These are phyloP conservation scores for Selenicereus undatus DNA, from an alignment of 148 eudicot species.

Conservation along the genomic window DNA sequence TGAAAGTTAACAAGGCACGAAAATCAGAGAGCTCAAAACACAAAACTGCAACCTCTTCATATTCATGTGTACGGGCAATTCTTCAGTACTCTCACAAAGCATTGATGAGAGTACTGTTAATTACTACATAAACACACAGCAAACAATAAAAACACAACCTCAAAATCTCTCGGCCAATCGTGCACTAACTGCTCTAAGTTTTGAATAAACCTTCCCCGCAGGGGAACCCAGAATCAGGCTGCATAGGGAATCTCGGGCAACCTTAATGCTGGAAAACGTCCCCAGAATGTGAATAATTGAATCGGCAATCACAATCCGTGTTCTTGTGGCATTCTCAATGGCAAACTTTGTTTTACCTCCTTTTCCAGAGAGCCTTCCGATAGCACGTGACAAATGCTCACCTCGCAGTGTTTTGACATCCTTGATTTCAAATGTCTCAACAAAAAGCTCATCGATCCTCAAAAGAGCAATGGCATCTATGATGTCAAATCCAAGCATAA, in stretches of 20 bases:
- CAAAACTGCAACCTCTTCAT: slow-evolving; percentile 3
- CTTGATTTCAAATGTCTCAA: slow-evolving; percentile 73
- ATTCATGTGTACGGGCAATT: neutral
- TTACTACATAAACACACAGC: neutral
- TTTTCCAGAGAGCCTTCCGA: slow-evolving; percentile 81
- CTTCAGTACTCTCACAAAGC: neutral
- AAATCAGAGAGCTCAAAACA: neutral
- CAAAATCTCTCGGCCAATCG: slow-evolving; percentile 75
- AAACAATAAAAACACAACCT: slow-evolving; percentile 5
- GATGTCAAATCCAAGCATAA: slow-evolving; percentile 81
- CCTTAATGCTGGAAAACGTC: slow-evolving; percentile 57
- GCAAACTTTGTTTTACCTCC: slow-evolving; percentile 90
- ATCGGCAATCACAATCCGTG: slow-evolving; percentile 81
- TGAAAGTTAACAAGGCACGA: neutral
- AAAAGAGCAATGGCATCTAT: slow-evolving; percentile 61
- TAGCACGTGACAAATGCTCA: slow-evolving; percentile 80
- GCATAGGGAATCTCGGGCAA: slow-evolving; percentile 73
- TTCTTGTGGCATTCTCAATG: slow-evolving; percentile 78
- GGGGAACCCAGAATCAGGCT: slow-evolving; percentile 86
- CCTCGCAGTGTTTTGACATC: slow-evolving; percentile 83
- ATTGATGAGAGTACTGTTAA: neutral
- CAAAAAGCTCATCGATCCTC: slow-evolving; percentile 72
- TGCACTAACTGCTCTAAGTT: slow-evolving; percentile 74
- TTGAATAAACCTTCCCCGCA: slow-evolving; percentile 89
- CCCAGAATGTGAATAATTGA: slow-evolving; percentile 73